phyloP scores from a whole-genome alignment of 2,329 filamentous ascomycete genomes.

The Lecanicillium sp. region DNA sequence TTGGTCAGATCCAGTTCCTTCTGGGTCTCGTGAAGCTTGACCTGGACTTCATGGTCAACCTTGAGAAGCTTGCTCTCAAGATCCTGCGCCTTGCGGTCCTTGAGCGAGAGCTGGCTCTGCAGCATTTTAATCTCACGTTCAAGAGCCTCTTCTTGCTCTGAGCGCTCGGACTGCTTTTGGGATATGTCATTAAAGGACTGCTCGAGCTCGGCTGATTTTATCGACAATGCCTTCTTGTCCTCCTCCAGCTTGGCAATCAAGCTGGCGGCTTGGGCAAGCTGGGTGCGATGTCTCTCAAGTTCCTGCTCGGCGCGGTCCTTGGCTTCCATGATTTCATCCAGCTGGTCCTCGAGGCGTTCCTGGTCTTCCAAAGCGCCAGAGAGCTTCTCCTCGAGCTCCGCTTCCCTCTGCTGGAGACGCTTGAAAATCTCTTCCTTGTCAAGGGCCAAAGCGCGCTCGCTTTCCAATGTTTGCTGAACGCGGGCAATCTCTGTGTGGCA shows the following conservation, averaged over 20 bases:
- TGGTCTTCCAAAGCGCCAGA: conserved; percentile 89
- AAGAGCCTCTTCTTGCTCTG: conserved; percentile 68
- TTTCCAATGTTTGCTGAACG: conserved; percentile 91
- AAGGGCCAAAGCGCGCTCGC: conserved; percentile 86
- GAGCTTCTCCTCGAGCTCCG: conserved; percentile 88
- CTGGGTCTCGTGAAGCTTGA: conserved; percentile 70
- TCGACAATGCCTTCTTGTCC: conserved; percentile 72
- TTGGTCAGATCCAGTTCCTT: conserved; percentile 75
- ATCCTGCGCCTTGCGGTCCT: conserved; percentile 84
- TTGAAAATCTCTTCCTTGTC: conserved; percentile 99
- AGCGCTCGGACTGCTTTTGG: conserved; percentile 63
- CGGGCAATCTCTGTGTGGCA: conserved; percentile 81
- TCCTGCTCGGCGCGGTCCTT: conserved; percentile 87
- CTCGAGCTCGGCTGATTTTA: conserved; percentile 64
- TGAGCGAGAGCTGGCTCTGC: conserved; percentile 80
- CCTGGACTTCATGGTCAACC: conserved; percentile 80
- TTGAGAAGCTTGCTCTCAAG: conserved; percentile 78
- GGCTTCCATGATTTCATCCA: conserved; percentile 80
- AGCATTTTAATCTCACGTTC: conserved; percentile 85
- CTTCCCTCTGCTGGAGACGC: conserved; percentile 84
- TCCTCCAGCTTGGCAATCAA: conserved; percentile 81
- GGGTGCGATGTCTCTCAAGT: conserved; percentile 67
- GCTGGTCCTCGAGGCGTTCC: conserved; percentile 85
- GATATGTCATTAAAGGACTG: conserved; percentile 64
- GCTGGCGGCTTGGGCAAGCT: conserved; percentile 85